Percentiles rank a stretch among this genome's conserved stretches.
These are phyloP conservation scores for Solanum hybrid DNA, from an alignment of 305 asterid genomes.

Conservation along the genomic window DNA sequence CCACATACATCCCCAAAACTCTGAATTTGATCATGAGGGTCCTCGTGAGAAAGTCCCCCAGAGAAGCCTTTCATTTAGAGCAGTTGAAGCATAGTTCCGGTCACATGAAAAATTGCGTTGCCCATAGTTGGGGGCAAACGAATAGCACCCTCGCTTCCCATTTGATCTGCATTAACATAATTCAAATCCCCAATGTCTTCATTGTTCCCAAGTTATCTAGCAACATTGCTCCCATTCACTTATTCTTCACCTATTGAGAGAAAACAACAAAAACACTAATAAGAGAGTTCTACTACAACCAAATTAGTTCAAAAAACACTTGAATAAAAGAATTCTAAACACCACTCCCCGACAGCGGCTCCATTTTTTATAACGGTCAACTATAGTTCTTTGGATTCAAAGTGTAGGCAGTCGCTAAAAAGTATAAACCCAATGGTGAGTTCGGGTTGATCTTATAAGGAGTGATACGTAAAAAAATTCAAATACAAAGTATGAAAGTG, in stretches of 20 bases:
- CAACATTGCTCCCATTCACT: not conserved
- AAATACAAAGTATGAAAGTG: no score
- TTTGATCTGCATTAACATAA: no score
- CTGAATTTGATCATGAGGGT: not conserved
- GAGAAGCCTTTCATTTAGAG: not conserved
- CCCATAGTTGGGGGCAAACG: not conserved
- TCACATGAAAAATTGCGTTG: not conserved
- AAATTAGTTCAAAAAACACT: no score
- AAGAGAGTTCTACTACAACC: not conserved
- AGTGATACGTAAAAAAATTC: no score
- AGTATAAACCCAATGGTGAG: no score
- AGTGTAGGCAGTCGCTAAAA: no score
- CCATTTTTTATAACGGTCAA: no score
- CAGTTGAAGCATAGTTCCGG: not conserved
- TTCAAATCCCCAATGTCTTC: not conserved
- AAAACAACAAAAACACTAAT: not conserved
- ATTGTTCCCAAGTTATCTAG: not conserved
- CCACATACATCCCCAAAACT: not conserved
- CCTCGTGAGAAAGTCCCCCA: no score
- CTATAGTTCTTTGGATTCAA: no score
- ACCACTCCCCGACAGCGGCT: no score
- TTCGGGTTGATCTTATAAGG: no score
- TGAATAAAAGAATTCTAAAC: no score
- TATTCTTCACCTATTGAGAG: not conserved
- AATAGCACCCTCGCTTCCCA: not conserved